Conservation (phyloP, 2,329 filamentous ascomycete genomes). For the Apiospora koreana region DNA sequence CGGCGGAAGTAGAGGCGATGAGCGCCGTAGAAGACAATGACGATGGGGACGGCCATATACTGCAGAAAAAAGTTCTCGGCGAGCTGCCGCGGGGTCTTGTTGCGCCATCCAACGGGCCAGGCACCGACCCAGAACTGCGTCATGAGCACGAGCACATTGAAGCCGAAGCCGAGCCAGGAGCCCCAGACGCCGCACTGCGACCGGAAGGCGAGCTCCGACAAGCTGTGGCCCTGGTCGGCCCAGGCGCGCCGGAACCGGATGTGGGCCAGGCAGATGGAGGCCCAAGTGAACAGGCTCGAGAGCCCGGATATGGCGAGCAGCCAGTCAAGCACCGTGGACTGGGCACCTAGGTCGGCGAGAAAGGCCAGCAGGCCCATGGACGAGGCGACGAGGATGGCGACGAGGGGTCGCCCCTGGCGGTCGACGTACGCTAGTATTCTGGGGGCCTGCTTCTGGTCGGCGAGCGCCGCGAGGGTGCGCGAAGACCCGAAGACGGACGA, state of each 20-base stretch:
- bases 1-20: constrained; percentile 77
- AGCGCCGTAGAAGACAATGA: constrained; percentile 65
- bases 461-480: constrained; percentile 84
- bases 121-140: constrained; percentile 89
- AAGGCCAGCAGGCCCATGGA: constrained; percentile 74
- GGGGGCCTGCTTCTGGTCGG: constrained; percentile 84
- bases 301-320: constrained; percentile 74
- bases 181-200: constrained; percentile 79
- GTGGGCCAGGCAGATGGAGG: constrained; percentile 83
- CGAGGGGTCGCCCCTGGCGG: constrained; percentile 75
- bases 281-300: constrained; percentile 78
- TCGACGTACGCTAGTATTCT: constrained; percentile 78
- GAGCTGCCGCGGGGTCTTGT: constrained; percentile 45
- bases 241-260: constrained; percentile 90
- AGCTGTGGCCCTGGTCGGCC: constrained; percentile 65
- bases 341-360: constrained; percentile 65
- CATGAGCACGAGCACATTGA: constrained; percentile 75
- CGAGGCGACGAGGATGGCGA: constrained; percentile 69
- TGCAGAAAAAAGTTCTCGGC: constrained; percentile 72
- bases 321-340: constrained; percentile 73
- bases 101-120: constrained; percentile 65
- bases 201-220: constrained; percentile 77
- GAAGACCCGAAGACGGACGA: constrained; percentile 90
- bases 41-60: constrained; percentile 71
- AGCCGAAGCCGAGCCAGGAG: constrained; percentile 75